Evolutionary conservation across 2,329 filamentous ascomycete genomes (phyloP), one percentile per base, ranked within the genome.

Genomic region (Aspergillus latus): DNA sequence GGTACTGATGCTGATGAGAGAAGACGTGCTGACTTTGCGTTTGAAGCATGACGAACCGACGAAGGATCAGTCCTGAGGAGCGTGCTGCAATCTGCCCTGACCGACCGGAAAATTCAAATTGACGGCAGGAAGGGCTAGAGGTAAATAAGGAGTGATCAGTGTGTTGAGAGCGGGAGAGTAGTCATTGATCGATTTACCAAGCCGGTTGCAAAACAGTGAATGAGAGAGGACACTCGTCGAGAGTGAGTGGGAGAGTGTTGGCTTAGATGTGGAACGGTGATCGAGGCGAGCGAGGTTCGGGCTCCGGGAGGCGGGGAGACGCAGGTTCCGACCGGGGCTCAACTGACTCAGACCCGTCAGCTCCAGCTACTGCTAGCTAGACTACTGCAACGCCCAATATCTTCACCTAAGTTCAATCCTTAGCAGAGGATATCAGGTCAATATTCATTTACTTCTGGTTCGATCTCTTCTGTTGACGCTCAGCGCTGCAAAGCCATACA

Each of bases 21-120:
- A 84, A 85, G 70, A 84, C 77, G 77, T 86, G 83, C 72, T 84
- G 82, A 72, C 80, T 78, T 74, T 80, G 76, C 69, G 76, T 73
- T 74, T 76, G 74, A 56, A 76, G 72, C 74, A 76, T 76, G 68
- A 64, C 72, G 74, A 66, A 64, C 64, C 61, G 59, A 59, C 65
- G 63, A 65, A 62, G 64, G 62, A 63, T 64, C 54, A 59, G 60
- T 62, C 54, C 59, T 62, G 54, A 66, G 64, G 60, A 60, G 56
- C 37, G 52, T 55, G 44, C 43, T 58, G 36, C 57, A 52, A 56
- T 59, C 47, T 52, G 56, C 54, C 61, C 62, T 61, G 57, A 56
- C 61, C 59, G 62, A 68, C 59, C 60, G 60, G 56, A 54, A 46
- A 54, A 60, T 51, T 51, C 42, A 52, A 50, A 54, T 49, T 43